Conservation (phyloP, 1,139 yeast species). For the Debaryomyces fabryi region DNA sequence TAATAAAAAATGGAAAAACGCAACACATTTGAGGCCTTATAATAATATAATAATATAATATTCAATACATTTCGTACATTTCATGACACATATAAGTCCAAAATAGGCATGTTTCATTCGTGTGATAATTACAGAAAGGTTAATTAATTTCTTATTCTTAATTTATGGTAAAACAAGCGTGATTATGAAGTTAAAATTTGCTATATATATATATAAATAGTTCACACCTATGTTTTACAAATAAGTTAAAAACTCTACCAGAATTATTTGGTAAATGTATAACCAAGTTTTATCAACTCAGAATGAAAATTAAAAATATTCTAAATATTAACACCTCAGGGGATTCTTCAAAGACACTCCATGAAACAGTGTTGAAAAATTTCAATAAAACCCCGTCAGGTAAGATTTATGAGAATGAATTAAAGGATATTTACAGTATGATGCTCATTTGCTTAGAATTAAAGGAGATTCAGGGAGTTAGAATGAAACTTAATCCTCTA, state of each 20-base stretch:
- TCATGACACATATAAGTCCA: conserved; percentile 2
- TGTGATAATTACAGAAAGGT: neutral
- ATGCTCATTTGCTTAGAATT: conserved; percentile 53
- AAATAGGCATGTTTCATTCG: conserved; percentile 1
- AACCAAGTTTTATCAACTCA: neutral
- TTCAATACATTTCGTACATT: neutral
- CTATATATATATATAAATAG: neutral
- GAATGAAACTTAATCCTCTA: conserved; percentile 16
- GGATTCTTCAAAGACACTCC: conserved; percentile 27
- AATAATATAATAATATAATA: neutral
- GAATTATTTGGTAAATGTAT: neutral
- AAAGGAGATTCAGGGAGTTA: conserved; percentile 21
- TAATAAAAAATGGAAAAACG: conserved; percentile 4
- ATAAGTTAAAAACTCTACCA: neutral
- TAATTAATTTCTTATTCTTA: neutral
- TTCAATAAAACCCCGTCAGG: conserved; percentile 56
- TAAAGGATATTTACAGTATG: conserved; percentile 59
- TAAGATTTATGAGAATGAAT: conserved; percentile 53
- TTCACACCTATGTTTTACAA: neutral
- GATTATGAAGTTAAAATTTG: neutral
- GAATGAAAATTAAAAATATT: neutral
- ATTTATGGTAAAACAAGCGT: neutral
- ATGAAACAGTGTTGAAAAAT: conserved; percentile 44
- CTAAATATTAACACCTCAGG: neutral
- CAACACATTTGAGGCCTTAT: conserved; percentile 1